Conservation (phyloP, 192 early-diverging fungal species). For the Coemansia sp. region DNA sequence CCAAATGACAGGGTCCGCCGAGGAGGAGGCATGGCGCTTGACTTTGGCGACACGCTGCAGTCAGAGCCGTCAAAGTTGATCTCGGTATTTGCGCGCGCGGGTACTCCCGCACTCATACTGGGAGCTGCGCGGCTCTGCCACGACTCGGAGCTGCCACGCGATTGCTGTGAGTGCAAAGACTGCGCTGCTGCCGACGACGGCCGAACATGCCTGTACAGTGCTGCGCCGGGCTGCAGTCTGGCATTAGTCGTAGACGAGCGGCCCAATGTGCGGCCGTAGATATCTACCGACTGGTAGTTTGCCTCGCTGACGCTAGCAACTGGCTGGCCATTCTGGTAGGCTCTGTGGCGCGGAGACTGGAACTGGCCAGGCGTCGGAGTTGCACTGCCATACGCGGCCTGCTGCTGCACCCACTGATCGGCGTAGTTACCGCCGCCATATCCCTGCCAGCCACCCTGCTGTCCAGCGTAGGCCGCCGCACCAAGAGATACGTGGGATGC, state of each 20-base stretch:
- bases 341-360: neutral
- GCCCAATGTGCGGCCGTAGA: neutral
- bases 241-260: conserved; percentile 13
- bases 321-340: neutral
- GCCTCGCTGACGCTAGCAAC: conserved; percentile 4
- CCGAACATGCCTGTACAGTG: conserved; percentile 24
- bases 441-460: conserved; percentile 22
- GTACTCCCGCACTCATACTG: conserved; percentile 15
- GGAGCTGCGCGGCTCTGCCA: conserved; percentile 50
- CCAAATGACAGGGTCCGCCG: conserved; percentile 34
- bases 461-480: neutral
- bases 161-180: conserved; percentile 18
- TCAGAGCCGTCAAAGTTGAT: conserved; percentile 35
- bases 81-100: conserved; percentile 41
- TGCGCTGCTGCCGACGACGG: conserved; percentile 10
- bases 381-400: neutral
- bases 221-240: conserved; percentile 31
- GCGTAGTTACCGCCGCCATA: conserved; percentile 16
- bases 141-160: conserved; percentile 36
- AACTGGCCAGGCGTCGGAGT: neutral
- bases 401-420: conserved; percentile 29
- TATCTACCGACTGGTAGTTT: conserved; percentile 10
- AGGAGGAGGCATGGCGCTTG: conserved; percentile 10
- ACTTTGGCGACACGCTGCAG: conserved; percentile 22
- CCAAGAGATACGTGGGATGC: neutral